Evolutionary conservation across 2,329 filamentous ascomycete species (phyloP), one percentile per base, ranked within the genome.

Genomic region (Juglanconis juglandina): DNA sequence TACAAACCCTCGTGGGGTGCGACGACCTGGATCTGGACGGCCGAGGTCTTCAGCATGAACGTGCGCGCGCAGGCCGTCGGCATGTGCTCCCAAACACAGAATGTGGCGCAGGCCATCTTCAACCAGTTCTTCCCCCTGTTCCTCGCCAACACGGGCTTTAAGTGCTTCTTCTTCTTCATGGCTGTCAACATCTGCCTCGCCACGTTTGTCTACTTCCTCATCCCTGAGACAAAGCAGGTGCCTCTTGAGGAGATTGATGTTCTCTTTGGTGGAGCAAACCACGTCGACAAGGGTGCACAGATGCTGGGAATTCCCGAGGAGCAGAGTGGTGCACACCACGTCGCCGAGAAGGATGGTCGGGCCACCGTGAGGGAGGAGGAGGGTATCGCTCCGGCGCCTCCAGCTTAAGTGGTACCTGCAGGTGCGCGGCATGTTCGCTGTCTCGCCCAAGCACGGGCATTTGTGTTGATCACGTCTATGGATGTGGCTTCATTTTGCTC

Each of bases 121-220:
- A 83, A 87, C 70, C 85, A 88, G 64, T 88, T 88, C 77, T 88
- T 88, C 77, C 86, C 86, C 13, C 81, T 79, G 13, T 88, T 88
- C 75, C 77, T 87, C 24, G 75, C 79, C 44, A 84, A 85, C 67
- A 67, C 68, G 41, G 76, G 75, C 32, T 75, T 79, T 34, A 74
- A 74, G 59, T 75, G 73, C n/a, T 66, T 76, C 24, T 76, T 73
- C 67, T 74, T 76, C 66, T 76, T 76, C 67, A 73, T 75, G 70
- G 68, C 68, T 10, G 66, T 79, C 57, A 80, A 81, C 64, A 66
- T 81, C 62, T 60, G 77, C 24, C 72, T 81, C 4, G 76, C 75
- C 6, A 49, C 71, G 24, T 80, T 80, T 56, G 78, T 80, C 14
- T 80, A 65, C 66, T 79, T 79, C 67, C 70, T 75, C 56, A 71